Evolutionary conservation across 257 asterid species (phyloP).

Genomic region (Cordia subcordata): DNA sequence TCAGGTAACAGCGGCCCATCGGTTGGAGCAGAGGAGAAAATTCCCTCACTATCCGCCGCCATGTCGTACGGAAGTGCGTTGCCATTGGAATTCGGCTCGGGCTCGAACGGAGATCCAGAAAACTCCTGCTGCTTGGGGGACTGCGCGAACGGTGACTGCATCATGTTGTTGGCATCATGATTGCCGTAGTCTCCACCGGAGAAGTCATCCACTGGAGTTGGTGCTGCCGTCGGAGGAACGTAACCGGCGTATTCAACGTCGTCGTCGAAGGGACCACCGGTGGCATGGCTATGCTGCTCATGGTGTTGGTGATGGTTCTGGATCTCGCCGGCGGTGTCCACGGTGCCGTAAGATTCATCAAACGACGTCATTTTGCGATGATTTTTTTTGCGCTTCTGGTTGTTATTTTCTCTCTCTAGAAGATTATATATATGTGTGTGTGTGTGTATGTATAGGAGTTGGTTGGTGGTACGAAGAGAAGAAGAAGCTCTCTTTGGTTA

Average conservation of each 20-base stretch:
- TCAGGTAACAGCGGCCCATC: conserved; percentile 88
- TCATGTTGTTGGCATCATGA: conserved; percentile 14
- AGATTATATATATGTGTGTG: too few relatives aligned
- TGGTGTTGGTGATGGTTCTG: conserved; percentile 14
- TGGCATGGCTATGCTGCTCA: not conserved
- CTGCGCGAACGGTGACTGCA: conserved; percentile 15
- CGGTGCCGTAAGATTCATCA: conserved; percentile 33
- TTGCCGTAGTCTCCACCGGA: conserved; percentile 11
- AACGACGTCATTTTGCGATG: conserved; percentile 42
- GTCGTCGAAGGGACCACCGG: conserved; percentile 20
- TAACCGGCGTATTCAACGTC: conserved; percentile 17
- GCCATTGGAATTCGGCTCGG: conserved; percentile 15
- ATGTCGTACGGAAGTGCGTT: conserved; percentile 40
- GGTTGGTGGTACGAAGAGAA: too few relatives aligned
- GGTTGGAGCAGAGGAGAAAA: conserved; percentile 34
- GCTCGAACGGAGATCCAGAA: conserved; percentile 26
- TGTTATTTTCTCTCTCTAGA: not conserved
- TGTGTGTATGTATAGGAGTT: not conserved
- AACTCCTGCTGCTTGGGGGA: conserved; percentile 32
- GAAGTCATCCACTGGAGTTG: conserved; percentile 27
- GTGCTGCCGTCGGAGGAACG: conserved; percentile 23
- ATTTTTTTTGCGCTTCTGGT: not conserved
- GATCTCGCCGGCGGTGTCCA: conserved; percentile 35
- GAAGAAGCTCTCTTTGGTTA: too few relatives aligned
- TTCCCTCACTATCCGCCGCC: conserved; percentile 50